Percentiles rank a stretch among this genome's conserved stretches.
phyloP scores from a whole-genome alignment of 1,139 yeast species.

The Pichia sp. region DNA sequence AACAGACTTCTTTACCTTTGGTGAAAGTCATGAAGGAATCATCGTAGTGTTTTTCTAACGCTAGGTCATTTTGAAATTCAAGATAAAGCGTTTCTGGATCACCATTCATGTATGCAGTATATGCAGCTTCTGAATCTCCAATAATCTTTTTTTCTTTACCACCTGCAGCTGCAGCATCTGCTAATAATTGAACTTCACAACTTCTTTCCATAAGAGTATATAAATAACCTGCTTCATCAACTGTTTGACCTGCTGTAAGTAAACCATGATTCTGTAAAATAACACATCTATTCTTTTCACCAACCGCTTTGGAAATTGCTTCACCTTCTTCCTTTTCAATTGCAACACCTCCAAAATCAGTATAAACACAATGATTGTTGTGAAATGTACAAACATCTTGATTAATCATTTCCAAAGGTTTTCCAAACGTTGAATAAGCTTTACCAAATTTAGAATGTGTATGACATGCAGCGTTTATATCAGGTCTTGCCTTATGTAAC shows the following conservation, averaged over 20 bases:
- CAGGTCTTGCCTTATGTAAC: constrained; percentile 70
- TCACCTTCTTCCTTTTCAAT: constrained; percentile 66
- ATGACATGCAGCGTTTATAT: constrained; percentile 77
- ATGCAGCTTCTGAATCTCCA: constrained; percentile 64
- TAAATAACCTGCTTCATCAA: constrained; percentile 77
- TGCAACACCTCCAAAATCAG: constrained; percentile 75
- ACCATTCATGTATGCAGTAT: constrained; percentile 53
- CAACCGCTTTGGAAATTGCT: constrained; percentile 60
- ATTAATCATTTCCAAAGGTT: constrained; percentile 68
- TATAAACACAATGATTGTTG: constrained; percentile 59
- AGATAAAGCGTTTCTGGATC: constrained; percentile 66
- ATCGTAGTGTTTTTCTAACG: constrained; percentile 34
- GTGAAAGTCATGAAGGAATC: constrained; percentile 23
- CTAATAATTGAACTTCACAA: constrained; percentile 67
- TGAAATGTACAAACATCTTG: constrained; percentile 71
- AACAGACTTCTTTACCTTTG: constrained; percentile 9
- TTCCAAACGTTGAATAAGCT: constrained; percentile 68
- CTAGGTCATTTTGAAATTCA: constrained; percentile 66
- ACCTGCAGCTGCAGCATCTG: constrained; percentile 44
- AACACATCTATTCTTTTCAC: constrained; percentile 50
- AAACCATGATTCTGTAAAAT: constrained; percentile 76
- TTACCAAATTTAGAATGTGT: constrained; percentile 71
- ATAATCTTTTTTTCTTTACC: constrained; percentile 35
- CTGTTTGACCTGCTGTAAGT: constrained; percentile 68
- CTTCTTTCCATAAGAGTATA: constrained; percentile 62